Base-by-base conservation (phyloP, 768 basidiomycete genomes). In the Hygrocybe punicea region DNA sequence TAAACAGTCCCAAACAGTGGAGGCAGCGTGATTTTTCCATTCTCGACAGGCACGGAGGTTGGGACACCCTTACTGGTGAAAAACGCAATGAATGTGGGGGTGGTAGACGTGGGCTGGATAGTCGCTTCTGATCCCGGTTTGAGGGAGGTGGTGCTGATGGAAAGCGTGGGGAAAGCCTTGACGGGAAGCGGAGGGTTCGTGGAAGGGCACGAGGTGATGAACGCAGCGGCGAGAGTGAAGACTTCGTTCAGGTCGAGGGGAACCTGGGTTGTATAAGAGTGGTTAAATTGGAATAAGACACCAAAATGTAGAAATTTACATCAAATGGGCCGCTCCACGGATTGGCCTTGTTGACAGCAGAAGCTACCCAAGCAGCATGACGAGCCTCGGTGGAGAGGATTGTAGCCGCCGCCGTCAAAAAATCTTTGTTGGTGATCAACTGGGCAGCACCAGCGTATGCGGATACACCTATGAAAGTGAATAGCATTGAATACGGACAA, bases 331-430 rank as follows among this genome's bases (percentile, higher is more conserved):
- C 74, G 55, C 76, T 74, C 79, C 80, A 83, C 1, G 78, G 69
- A 33, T 76, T 66, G 25, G 62, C 65, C 51, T 77, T 70, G 52
- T 68, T 62, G 16, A 77, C 76, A n/a, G 73, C 72, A 13, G 75
- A 71, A 52, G 68, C 60, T 29, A 83, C 61, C 82, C 82, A 85
- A 7, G 76, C 71, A 17, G 76, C 72, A 62, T 84, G 82, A 44
- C 81, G 74, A 51, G 80, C 73, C 67, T 85, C 83, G 48, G 76
- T 77, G 25, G 78, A 74, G n/a, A 88, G 73, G 61, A 91, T 87
- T 17, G 81, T 78, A 1, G 77, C 86, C 5, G 82, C 79, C 14
- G 79, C 77, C 4, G 81, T 80, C 17, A 82, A 64, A 66, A 80
- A 81, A 24, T 71, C 71, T 68, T 78, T 63, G 58, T 33, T 9